Evolutionary conservation across 805 yeast genomes (phyloP).

Genomic region (Teunomyces cretensis): DNA sequence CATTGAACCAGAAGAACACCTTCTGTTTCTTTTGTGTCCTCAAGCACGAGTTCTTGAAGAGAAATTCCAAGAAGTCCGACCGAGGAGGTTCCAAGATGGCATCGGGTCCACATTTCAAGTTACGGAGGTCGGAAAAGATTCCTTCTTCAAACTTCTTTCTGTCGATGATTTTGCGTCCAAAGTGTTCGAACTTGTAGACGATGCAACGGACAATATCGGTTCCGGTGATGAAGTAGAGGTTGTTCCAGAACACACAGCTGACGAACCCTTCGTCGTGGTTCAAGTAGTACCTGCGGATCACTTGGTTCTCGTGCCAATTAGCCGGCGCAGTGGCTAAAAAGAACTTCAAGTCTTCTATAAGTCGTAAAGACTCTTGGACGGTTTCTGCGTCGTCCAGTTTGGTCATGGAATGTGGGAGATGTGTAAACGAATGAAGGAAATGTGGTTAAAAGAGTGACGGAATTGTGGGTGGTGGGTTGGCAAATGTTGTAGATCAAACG

Average conservation of each 20-base stretch:
- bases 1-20: conserved; percentile 95
- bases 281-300: conserved; percentile 78
- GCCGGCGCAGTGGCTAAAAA: conserved; percentile 94
- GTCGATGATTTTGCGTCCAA: conserved; percentile 82
- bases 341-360: conserved; percentile 77
- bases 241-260: conserved; percentile 91
- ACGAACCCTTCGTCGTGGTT: conserved; percentile 90
- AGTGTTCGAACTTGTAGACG: conserved; percentile 82
- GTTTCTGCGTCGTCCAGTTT: conserved; percentile 13
- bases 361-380: conserved; percentile 50
- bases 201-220: conserved; percentile 94
- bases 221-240: conserved; percentile 86
- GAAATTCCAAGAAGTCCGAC: conserved; percentile 77
- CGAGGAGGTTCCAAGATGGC: conserved; percentile 87
- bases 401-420: conserved; percentile 3
- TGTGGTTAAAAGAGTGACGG: neutral
- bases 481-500: neutral
- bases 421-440: neutral
- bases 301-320: conserved; percentile 86
- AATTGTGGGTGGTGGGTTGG: neutral
- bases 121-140: conserved; percentile 84
- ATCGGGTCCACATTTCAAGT: conserved; percentile 80
- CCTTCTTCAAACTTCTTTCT: conserved; percentile 97
- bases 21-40: conserved; percentile 96
- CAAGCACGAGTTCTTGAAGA: conserved; percentile 82